A percentile compares a stretch with the other conserved stretches of the same genome.
Evolutionary conservation across 129 eudicot species (phyloP).

Genomic region (Helianthus annuus): DNA sequence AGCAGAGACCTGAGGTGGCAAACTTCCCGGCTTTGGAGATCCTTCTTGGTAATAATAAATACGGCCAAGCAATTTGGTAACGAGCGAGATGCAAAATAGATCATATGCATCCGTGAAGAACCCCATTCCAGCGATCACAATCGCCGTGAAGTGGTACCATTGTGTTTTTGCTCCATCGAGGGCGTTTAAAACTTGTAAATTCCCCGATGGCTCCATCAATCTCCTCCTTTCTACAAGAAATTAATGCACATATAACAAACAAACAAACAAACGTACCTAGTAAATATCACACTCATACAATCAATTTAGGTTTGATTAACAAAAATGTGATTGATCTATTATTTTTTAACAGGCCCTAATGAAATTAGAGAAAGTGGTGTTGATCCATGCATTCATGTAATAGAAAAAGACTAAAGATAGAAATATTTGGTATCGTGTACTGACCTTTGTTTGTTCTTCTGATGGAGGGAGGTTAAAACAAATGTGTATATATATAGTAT

Average conservation of each 20-base stretch:
- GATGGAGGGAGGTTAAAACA: conserved; percentile 10
- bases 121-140: conserved; percentile 66
- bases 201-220: conserved; percentile 22
- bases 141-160: conserved; percentile 72
- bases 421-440: neutral
- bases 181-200: conserved; percentile 50
- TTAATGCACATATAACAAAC: neutral
- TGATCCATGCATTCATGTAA: conserved; percentile 14
- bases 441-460: conserved; percentile 19
- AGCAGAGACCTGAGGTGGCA: conserved; percentile 53
- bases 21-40: conserved; percentile 46
- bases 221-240: neutral
- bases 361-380: neutral
- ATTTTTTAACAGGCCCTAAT: neutral
- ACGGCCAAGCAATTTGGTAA: conserved; percentile 57
- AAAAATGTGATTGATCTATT: too few relatives aligned
- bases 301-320: too few relatives aligned
- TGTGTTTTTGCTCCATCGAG: conserved; percentile 64
- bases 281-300: too few relatives aligned
- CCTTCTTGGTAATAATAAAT: conserved; percentile 49
- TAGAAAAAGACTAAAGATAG: neutral
- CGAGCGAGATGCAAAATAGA: conserved; percentile 59
- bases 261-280: too few relatives aligned
- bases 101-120: conserved; percentile 67
- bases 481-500: conserved; percentile 17